These are phyloP conservation scores for Ophiostoma populinum DNA, from an alignment of 2,329 filamentous ascomycete species.

Conservation along the genomic window DNA sequence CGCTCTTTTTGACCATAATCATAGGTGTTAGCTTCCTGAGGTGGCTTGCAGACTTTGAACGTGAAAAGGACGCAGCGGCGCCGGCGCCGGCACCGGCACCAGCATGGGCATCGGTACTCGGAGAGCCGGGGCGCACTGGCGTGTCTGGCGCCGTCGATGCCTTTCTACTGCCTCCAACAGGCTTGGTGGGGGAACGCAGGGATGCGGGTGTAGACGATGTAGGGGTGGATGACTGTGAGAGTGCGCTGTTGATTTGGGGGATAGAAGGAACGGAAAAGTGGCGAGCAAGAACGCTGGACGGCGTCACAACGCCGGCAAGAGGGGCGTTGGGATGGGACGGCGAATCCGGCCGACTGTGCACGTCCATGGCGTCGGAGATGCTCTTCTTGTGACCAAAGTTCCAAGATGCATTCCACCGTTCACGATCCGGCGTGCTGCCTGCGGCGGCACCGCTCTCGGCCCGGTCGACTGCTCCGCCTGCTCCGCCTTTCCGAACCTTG, in stretches of 20 bases:
- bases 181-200: slow-evolving; percentile 1
- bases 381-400: slow-evolving; percentile 25
- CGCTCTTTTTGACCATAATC: slow-evolving; percentile 62
- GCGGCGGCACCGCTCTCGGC: neutral
- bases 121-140: slow-evolving; percentile 16
- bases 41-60: slow-evolving; percentile 47
- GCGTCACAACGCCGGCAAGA: slow-evolving; percentile 46
- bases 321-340: slow-evolving; percentile 35
- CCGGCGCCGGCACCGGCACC: slow-evolving; percentile 4
- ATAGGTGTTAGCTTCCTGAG: slow-evolving; percentile 81
- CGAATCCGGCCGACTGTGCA: slow-evolving; percentile 26
- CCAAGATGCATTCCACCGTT: slow-evolving; percentile 9
- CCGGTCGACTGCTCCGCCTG: neutral
- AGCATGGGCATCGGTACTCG: slow-evolving; percentile 14
- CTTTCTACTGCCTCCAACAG: neutral
- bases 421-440: neutral
- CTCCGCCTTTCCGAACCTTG: neutral
- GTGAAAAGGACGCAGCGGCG: slow-evolving; percentile 19
- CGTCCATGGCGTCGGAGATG: slow-evolving; percentile 25
- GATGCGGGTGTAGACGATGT: slow-evolving; percentile 1
- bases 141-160: slow-evolving; percentile 7
- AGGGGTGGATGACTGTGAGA: slow-evolving; percentile 6
- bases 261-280: slow-evolving; percentile 51
- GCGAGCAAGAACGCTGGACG: slow-evolving; percentile 44
- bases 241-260: neutral